Evolutionary conservation across 2,329 filamentous ascomycete species (phyloP).

Genomic region (Alternaria ethzedia): DNA sequence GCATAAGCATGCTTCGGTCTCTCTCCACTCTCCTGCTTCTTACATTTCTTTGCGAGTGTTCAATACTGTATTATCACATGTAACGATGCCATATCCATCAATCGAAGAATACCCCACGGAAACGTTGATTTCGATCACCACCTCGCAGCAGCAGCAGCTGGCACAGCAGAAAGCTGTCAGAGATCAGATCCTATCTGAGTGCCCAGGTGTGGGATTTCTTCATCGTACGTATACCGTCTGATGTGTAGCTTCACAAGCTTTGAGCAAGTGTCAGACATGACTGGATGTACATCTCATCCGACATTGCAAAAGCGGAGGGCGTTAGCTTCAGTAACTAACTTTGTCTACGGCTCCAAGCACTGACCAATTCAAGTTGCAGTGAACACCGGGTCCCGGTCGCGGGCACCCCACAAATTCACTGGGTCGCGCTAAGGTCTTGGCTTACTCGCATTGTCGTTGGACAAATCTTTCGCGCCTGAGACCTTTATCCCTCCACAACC

Average conservation of each 20-base stretch:
- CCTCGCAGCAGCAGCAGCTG: not conserved
- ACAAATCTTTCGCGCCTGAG: constrained; percentile 23
- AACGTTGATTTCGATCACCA: not conserved
- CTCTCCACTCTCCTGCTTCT: constrained; percentile 25
- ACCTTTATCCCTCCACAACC: constrained; percentile 8
- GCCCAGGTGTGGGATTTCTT: not conserved
- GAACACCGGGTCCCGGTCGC: not conserved
- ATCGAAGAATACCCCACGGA: not conserved
- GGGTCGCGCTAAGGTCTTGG: constrained; percentile 19
- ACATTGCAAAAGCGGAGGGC: not conserved
- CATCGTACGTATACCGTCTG: not conserved
- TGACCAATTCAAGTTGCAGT: not conserved
- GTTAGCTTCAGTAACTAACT: not conserved
- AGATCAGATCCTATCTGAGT: not conserved
- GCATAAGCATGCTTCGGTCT: constrained; percentile 10
- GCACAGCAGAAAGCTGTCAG: not conserved
- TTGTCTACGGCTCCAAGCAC: not conserved
- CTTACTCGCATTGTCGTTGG: constrained; percentile 5
- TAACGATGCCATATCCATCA: not conserved
- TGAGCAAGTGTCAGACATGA: not conserved
- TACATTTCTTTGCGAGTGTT: constrained; percentile 9
- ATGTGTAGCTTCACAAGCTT: not conserved
- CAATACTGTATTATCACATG: constrained; percentile 26
- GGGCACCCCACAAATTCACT: constrained; percentile 8
- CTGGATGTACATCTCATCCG: not conserved